Conservation (phyloP, 345 rosid species). For the Citrus australasica region DNA sequence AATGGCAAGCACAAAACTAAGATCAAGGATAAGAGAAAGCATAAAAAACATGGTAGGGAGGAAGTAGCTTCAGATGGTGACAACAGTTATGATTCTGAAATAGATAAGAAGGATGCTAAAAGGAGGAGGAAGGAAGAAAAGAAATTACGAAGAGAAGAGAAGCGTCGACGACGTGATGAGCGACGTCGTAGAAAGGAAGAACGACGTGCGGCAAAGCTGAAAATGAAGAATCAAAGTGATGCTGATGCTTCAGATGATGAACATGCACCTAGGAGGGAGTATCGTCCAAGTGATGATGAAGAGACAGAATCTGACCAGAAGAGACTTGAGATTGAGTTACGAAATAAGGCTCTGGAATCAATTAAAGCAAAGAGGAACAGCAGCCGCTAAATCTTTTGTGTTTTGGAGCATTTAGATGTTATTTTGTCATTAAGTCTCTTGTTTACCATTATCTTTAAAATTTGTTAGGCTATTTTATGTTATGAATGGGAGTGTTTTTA, state of each 20-base stretch:
- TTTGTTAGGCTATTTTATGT: constrained; percentile 25
- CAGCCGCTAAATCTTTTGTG: constrained; percentile 37
- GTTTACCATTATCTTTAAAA: constrained; percentile 23
- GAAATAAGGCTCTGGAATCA: constrained; percentile 91
- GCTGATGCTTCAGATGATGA: constrained; percentile 56
- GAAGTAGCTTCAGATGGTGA: constrained; percentile 58
- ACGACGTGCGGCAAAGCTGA: constrained; percentile 65
- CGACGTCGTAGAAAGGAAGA: constrained; percentile 71
- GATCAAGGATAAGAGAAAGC: constrained; percentile 55
- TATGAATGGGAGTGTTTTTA: constrained; percentile 27
- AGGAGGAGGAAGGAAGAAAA: constrained; percentile 88
- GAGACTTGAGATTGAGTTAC: constrained; percentile 86
- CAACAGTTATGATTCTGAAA: constrained; percentile 59
- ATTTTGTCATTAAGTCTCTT: constrained; percentile 19
- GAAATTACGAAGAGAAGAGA: constrained; percentile 81
- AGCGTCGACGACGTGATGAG: constrained; percentile 71
- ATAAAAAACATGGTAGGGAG: constrained; percentile 51
- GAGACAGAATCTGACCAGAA: constrained; percentile 55
- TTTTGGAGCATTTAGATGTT: constrained; percentile 18
- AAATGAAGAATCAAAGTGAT: constrained; percentile 40
- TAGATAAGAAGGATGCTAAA: constrained; percentile 80
- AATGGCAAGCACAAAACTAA: constrained; percentile 37
- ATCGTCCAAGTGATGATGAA: constrained; percentile 35
- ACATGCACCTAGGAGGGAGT: constrained; percentile 22
- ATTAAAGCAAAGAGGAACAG: constrained; percentile 93